Evolutionary conservation across 768 basidiomycete species (phyloP).

Genomic region (Russula sp.): DNA sequence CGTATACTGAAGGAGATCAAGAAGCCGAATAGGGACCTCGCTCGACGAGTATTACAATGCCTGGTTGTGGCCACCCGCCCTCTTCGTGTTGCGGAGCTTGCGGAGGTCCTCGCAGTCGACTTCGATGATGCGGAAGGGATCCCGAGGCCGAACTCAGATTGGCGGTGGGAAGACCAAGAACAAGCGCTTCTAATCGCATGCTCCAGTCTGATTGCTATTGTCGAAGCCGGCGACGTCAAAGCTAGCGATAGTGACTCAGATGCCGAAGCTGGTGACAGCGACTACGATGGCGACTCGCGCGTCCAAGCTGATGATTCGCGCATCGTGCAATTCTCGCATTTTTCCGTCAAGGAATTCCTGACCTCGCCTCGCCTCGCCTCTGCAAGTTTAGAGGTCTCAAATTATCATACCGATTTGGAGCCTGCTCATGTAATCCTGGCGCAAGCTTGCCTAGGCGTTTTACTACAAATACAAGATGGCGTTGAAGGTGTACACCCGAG

Average conservation of each 20-base stretch:
- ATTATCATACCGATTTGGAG: not conserved
- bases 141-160: not conserved
- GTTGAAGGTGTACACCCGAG: not conserved
- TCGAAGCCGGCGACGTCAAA: no score
- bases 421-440: not conserved
- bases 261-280: no score
- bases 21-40: not conserved
- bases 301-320: no score
- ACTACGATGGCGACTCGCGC: no score
- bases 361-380: not conserved
- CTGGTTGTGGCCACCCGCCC: not conserved
- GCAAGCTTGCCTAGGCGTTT: not conserved
- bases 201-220: not conserved
- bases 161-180: not conserved
- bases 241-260: no score
- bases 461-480: not conserved
- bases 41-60: not conserved
- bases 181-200: not conserved
- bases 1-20: not conserved
- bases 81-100: conserved; percentile 3
- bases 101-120: conserved; percentile 1
- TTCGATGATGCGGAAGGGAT: not conserved
- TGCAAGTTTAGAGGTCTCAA: not conserved
- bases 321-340: no score
- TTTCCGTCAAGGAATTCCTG: not conserved